Evolutionary conservation across 352 stramenopile genomes (phyloP).

Genomic region (Globisporangium canariense): DNA sequence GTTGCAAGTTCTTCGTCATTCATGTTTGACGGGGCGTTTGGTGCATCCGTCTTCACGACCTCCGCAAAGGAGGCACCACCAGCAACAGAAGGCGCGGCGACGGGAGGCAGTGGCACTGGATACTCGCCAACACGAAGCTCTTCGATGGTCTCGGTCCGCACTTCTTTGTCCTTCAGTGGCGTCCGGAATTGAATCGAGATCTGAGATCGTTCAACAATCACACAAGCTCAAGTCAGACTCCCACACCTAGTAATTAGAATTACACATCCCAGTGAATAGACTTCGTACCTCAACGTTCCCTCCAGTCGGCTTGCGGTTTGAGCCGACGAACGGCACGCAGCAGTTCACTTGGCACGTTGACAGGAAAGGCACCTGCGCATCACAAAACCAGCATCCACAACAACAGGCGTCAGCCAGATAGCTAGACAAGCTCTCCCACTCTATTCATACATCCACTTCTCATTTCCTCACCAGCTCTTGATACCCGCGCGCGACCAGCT

Average conservation of each 20-base stretch:
- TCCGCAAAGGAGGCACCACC: not conserved
- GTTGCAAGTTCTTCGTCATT: constrained; percentile 4
- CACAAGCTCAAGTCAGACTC: not conserved
- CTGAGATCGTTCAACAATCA: constrained; percentile 23
- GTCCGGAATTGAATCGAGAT: constrained; percentile 52
- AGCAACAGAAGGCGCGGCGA: not conserved
- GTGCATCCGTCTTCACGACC: not conserved
- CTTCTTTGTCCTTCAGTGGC: constrained; percentile 65
- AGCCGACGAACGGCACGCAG: constrained; percentile 59
- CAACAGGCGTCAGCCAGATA: not conserved
- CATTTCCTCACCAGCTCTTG: constrained; percentile 51
- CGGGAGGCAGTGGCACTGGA: constrained; percentile 21
- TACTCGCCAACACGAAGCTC: constrained; percentile 60
- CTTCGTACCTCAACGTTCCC: constrained; percentile 56
- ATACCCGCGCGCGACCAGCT: constrained; percentile 63
- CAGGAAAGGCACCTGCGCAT: constrained; percentile 41
- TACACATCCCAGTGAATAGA: not conserved
- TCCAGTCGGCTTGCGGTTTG: constrained; percentile 63
- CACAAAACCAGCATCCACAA: not conserved
- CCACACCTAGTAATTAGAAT: not conserved
- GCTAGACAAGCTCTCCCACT: not conserved
- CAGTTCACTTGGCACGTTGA: constrained; percentile 44
- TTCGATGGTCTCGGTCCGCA: constrained; percentile 35
- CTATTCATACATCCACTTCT: not conserved
- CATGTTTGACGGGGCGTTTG: not conserved